Evolutionary conservation across 225 moss, liverwort and hornwort genomes (phyloP).

Genomic region (Pleurozium schreberi): DNA sequence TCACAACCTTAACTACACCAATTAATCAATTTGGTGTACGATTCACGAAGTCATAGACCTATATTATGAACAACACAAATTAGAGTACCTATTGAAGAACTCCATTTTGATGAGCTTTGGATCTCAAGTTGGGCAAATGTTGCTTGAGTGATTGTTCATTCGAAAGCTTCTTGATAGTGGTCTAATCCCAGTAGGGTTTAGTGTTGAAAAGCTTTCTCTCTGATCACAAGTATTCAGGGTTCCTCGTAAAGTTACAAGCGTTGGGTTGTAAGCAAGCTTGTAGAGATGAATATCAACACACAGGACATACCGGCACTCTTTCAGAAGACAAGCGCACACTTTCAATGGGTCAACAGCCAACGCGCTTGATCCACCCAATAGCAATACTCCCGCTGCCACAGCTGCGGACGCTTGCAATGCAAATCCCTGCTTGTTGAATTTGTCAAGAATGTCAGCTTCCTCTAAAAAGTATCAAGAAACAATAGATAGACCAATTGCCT

Average conservation of each 20-base stretch:
- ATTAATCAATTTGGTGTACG: neutral
- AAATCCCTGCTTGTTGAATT: slow-evolving; percentile 14
- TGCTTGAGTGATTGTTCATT: neutral
- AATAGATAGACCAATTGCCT: neutral
- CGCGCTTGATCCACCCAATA: slow-evolving; percentile 47
- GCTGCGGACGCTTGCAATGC: slow-evolving; percentile 35
- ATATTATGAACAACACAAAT: neutral
- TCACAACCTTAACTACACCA: neutral
- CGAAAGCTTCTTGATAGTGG: neutral
- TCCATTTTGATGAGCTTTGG: neutral
- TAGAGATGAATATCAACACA: neutral
- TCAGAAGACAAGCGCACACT: slow-evolving; percentile 70
- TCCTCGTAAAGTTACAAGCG: neutral
- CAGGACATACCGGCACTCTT: slow-evolving; percentile 66
- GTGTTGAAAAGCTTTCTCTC: neutral
- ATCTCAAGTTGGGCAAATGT: neutral
- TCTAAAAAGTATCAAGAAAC: neutral
- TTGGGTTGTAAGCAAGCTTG: neutral
- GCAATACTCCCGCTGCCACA: slow-evolving; percentile 31
- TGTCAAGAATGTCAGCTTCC: neutral
- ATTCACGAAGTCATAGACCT: neutral
- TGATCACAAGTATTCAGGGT: neutral
- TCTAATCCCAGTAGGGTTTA: neutral
- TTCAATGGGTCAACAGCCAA: slow-evolving; percentile 72
- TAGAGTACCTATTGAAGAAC: neutral